Conservation (phyloP, 2,329 filamentous ascomycete species). For the Byssothecium circinans region DNA sequence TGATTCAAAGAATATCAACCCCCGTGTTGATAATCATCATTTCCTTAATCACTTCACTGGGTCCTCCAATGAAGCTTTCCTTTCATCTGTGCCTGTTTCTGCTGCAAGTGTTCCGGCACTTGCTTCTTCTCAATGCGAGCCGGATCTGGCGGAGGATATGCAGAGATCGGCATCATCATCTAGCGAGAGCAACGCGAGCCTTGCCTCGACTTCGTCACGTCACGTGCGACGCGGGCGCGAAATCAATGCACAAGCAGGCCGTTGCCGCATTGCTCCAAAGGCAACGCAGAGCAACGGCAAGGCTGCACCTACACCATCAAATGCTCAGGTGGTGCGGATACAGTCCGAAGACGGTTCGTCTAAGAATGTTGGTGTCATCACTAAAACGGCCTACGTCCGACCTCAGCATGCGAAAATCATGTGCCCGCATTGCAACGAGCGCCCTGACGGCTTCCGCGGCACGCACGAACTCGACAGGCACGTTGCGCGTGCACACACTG, state of each 20-base stretch:
- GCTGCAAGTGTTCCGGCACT: slow-evolving; percentile 38
- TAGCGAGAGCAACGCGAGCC: slow-evolving; percentile 45
- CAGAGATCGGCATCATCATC: slow-evolving; percentile 50
- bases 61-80: slow-evolving; percentile 42
- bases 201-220: slow-evolving; percentile 49
- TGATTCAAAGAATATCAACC: slow-evolving; percentile 39
- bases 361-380: slow-evolving; percentile 54
- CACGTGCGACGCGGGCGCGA: slow-evolving; percentile 53
- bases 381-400: slow-evolving; percentile 61
- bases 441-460: slow-evolving; percentile 79
- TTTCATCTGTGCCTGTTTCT: slow-evolving; percentile 34
- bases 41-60: slow-evolving; percentile 36
- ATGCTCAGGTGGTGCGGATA: slow-evolving; percentile 55
- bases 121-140: slow-evolving; percentile 31
- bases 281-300: slow-evolving; percentile 31
- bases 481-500: slow-evolving; percentile 66
- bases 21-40: slow-evolving; percentile 33
- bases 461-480: slow-evolving; percentile 70
- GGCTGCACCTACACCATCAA: slow-evolving; percentile 36
- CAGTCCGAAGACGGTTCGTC: slow-evolving; percentile 56
- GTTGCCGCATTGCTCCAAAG: slow-evolving; percentile 55
- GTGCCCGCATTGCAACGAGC: slow-evolving; percentile 70
- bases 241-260: slow-evolving; percentile 50
- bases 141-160: slow-evolving; percentile 52
- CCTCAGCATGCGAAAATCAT: slow-evolving; percentile 71